Evolutionary conservation across 345 rosid genomes (phyloP).

Genomic region (Acer campestre): DNA sequence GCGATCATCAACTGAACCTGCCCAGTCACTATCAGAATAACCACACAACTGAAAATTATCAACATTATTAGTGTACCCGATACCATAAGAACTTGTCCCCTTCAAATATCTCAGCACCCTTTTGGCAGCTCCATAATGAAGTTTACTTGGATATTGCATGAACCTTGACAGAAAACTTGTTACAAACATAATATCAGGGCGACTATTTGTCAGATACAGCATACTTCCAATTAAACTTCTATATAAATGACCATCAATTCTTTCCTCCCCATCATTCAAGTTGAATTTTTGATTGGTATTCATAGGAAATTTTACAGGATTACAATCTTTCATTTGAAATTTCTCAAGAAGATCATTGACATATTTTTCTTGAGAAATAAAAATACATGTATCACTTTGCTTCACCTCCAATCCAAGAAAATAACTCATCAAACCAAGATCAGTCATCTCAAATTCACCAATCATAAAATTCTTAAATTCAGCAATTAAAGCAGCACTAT

Average conservation of each 20-base stretch:
- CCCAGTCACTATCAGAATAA: background rate
- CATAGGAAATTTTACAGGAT: too few species aligned
- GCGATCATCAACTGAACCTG: too few species aligned
- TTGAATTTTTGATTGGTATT: background rate
- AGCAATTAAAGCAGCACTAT: too few species aligned
- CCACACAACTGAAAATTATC: background rate
- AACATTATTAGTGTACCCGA: too few species aligned
- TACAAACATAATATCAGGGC: background rate
- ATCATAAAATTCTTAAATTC: too few species aligned
- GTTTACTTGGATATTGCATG: conserved; percentile 1
- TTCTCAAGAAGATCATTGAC: too few species aligned
- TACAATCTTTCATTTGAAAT: too few species aligned
- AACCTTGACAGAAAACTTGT: background rate
- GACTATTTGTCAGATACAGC: background rate
- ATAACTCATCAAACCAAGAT: too few species aligned
- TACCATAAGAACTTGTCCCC: background rate
- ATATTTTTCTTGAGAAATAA: too few species aligned
- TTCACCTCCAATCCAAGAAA: too few species aligned
- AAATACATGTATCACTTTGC: too few species aligned
- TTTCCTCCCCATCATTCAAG: background rate
- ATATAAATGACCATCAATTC: background rate
- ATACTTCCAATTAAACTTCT: background rate
- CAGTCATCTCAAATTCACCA: too few species aligned
- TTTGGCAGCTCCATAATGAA: background rate
- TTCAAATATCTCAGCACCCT: background rate